Percentiles rank a stretch among this genome's conserved stretches.
Conservation (phyloP, 306 rosid genomes). For the Calophaca sinica region DNA sequence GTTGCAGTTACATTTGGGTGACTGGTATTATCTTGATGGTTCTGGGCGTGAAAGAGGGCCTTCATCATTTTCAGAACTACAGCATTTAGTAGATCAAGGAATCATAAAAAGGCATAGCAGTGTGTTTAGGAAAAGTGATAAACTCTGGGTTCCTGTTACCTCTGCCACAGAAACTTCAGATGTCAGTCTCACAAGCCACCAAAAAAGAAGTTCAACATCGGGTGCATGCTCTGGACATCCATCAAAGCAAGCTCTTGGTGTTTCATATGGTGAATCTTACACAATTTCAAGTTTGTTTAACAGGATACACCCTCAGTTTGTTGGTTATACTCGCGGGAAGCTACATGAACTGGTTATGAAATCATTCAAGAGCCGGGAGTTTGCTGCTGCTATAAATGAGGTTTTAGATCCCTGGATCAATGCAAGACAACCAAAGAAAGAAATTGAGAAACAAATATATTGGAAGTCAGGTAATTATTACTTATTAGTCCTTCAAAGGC, state of each 20-base stretch:
- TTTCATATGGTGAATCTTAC: conserved; percentile 40
- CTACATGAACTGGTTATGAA: conserved; percentile 94
- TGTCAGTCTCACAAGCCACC: conserved; percentile 48
- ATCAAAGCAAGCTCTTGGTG: conserved; percentile 50
- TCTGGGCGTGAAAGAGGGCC: conserved; percentile 98
- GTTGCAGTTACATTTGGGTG: conserved; percentile 84
- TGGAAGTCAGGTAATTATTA: conserved; percentile 81
- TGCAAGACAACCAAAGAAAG: conserved; percentile 94
- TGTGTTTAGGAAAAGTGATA: conserved; percentile 86
- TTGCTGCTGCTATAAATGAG: conserved; percentile 93
- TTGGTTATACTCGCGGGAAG: conserved; percentile 89
- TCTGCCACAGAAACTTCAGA: conserved; percentile 71
- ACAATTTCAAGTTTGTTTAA: conserved; percentile 55
- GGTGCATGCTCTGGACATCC: conserved; percentile 53
- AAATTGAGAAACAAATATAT: conserved; percentile 75
- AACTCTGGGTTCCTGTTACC: conserved; percentile 88
- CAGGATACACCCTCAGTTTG: conserved; percentile 80
- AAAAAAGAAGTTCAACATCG: conserved; percentile 52
- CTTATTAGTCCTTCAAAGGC: conserved; percentile 1
- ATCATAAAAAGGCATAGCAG: conserved; percentile 72
- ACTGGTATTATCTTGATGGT: conserved; percentile 98
- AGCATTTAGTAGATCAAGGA: conserved; percentile 81
- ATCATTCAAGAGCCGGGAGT: conserved; percentile 93
- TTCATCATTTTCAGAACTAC: conserved; percentile 80
- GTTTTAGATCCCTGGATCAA: conserved; percentile 98